Percentiles rank a stretch among this genome's conserved stretches.
These are phyloP conservation scores for Chytriomyces confervae DNA, from an alignment of 192 early-diverging fungal genomes.

Conservation along the genomic window DNA sequence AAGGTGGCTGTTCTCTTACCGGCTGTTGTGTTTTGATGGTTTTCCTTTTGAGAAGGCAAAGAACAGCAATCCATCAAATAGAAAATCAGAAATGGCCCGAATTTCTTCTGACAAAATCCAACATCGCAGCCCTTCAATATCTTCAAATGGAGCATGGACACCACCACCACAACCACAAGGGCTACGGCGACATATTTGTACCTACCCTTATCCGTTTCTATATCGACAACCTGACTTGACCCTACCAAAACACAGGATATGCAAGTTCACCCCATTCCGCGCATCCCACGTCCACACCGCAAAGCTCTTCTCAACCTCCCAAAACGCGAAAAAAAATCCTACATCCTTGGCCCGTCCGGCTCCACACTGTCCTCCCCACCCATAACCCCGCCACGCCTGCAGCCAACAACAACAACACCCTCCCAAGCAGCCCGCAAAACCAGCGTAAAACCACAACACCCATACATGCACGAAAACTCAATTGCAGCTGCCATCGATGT, in stretches of 20 bases:
- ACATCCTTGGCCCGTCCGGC: background rate
- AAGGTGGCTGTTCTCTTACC: no score
- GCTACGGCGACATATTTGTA: constrained; percentile 13
- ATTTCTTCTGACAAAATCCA: no score
- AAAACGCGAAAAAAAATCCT: background rate
- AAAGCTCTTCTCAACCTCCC: constrained; percentile 18
- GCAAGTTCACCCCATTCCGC: constrained; percentile 16
- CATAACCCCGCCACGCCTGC: background rate
- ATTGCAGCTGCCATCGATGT: constrained; percentile 53
- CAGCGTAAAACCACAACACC: background rate
- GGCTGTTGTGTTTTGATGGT: background rate
- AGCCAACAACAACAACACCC: background rate
- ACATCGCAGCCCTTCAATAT: no score
- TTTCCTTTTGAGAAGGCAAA: background rate
- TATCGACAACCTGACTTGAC: background rate
- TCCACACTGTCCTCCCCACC: background rate
- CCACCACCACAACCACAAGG: background rate
- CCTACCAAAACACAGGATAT: background rate
- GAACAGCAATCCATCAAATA: background rate
- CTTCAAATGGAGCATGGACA: background rate
- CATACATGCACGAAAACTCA: constrained; percentile 37
- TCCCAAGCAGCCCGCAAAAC: background rate
- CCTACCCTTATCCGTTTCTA: background rate
- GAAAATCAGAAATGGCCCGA: background rate
- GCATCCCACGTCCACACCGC: constrained; percentile 46